A percentile compares a stretch with the other conserved stretches of the same genome.
Evolutionary conservation across 495 filamentous ascomycete species (phyloP).

Genomic region (Thermochaetoides thermophila): DNA sequence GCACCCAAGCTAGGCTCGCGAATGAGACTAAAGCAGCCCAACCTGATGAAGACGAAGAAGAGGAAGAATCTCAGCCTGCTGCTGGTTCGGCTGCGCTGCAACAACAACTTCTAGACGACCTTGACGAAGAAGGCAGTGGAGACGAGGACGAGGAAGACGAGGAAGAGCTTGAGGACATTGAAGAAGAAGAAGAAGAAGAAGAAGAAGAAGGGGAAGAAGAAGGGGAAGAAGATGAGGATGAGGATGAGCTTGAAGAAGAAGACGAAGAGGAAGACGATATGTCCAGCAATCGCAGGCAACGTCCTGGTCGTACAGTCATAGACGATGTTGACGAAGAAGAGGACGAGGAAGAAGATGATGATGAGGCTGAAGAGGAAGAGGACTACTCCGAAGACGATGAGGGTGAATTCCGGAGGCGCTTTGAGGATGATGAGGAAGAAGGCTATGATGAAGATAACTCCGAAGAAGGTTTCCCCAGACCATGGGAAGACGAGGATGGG

Average conservation of each 20-base stretch:
- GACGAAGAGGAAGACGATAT: slow-evolving; percentile 5
- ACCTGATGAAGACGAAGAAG: slow-evolving; percentile 1
- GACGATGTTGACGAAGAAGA: neutral
- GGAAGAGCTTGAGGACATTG: slow-evolving; percentile 4
- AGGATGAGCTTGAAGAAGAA: slow-evolving; percentile 6
- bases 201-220: slow-evolving; percentile 7
- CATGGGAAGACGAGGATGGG: slow-evolving; percentile 2
- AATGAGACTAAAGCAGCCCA: too few relatives aligned
- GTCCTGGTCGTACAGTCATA: neutral
- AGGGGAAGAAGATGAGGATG: slow-evolving; percentile 8
- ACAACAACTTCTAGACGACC: slow-evolving; percentile 9
- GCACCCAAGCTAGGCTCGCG: too few relatives aligned
- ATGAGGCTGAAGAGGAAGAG: slow-evolving; percentile 6
- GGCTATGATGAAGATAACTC: slow-evolving; percentile 8
- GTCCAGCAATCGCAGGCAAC: too few relatives aligned
- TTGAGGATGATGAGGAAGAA: slow-evolving; percentile 4
- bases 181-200: slow-evolving; percentile 6
- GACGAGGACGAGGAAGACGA: slow-evolving; percentile 4
- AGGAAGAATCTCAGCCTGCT: slow-evolving; percentile 1
- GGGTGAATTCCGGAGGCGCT: slow-evolving; percentile 5
- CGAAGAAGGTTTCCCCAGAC: slow-evolving; percentile 1
- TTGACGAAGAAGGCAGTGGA: slow-evolving; percentile 9
- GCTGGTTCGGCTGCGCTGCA: too few relatives aligned
- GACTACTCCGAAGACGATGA: slow-evolving; percentile 4
- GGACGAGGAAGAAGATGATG: slow-evolving; percentile 1